Conservation (phyloP, 768 basidiomycete species). For the Lanmaoa rubissima region DNA sequence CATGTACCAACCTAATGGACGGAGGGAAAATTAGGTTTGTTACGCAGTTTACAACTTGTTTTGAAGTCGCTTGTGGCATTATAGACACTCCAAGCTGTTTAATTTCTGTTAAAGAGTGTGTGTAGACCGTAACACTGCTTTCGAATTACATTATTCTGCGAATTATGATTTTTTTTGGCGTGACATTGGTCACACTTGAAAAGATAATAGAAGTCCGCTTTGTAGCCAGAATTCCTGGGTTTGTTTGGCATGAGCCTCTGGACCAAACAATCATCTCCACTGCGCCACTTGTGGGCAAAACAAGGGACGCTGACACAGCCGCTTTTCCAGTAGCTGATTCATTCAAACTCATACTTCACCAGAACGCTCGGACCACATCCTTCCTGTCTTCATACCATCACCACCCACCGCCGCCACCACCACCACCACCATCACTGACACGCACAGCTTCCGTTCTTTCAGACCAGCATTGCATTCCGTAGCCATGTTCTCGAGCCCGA, state of each 20-base stretch:
- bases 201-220: not conserved
- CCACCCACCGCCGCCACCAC: constrained; percentile 13
- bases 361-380: constrained; percentile 1
- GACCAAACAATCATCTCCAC: constrained; percentile 20
- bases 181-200: constrained; percentile 22
- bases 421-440: not conserved
- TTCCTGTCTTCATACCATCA: constrained; percentile 21
- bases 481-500: constrained; percentile 58
- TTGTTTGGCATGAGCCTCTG: constrained; percentile 29
- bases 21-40: constrained; percentile 26
- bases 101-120: not conserved
- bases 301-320: constrained; percentile 25
- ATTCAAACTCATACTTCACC: constrained; percentile 12
- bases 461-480: not conserved
- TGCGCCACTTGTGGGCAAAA: constrained; percentile 20
- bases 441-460: not conserved
- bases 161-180: constrained; percentile 3
- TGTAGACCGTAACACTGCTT: constrained; percentile 1
- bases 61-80: constrained; percentile 3
- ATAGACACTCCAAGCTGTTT: constrained; percentile 3
- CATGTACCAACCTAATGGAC: constrained; percentile 47
- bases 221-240: not conserved
- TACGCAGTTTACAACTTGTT: not conserved
- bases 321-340: constrained; percentile 19
- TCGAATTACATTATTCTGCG: constrained; percentile 17